These are phyloP conservation scores for Steccherinum ochraceum DNA, from an alignment of 768 basidiomycete genomes.

Conservation along the genomic window DNA sequence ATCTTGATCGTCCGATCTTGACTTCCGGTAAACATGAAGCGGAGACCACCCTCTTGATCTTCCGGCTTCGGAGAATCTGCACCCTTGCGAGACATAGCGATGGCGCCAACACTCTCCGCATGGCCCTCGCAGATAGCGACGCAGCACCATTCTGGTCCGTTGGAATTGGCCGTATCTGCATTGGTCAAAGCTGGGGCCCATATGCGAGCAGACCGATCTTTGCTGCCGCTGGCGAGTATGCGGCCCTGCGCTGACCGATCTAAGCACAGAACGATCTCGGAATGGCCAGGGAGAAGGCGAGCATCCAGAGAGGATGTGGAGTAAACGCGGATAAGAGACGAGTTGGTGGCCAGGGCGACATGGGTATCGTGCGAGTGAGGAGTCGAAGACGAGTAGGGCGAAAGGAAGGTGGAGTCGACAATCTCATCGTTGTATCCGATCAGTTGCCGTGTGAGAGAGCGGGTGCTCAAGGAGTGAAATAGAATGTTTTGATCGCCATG, in stretches of 20 bases:
- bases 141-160: slow-evolving; percentile 53
- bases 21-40: slow-evolving; percentile 90
- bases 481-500: slow-evolving; percentile 98
- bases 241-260: slow-evolving; percentile 60
- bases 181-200: slow-evolving; percentile 47
- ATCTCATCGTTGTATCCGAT: slow-evolving; percentile 99
- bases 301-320: slow-evolving; percentile 71
- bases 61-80: slow-evolving; percentile 18
- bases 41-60: slow-evolving; percentile 20
- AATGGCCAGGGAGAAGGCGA: slow-evolving; percentile 81
- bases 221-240: slow-evolving; percentile 87
- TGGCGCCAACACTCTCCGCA: slow-evolving; percentile 86
- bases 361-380: slow-evolving; percentile 48
- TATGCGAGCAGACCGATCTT: slow-evolving; percentile 81
- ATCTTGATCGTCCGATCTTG: slow-evolving; percentile 98
- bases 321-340: slow-evolving; percentile 90
- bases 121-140: slow-evolving; percentile 90
- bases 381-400: slow-evolving; percentile 20
- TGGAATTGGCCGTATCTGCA: neutral
- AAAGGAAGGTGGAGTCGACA: slow-evolving; percentile 81
- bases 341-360: slow-evolving; percentile 95
- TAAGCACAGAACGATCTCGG: slow-evolving; percentile 85
- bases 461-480: slow-evolving; percentile 74
- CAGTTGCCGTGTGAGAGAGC: slow-evolving; percentile 66
- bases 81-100: slow-evolving; percentile 67